Evolutionary conservation across 106 monocot species (phyloP), one percentile per base, ranked within the genome.

Genomic region (Gastrodia elata): DNA sequence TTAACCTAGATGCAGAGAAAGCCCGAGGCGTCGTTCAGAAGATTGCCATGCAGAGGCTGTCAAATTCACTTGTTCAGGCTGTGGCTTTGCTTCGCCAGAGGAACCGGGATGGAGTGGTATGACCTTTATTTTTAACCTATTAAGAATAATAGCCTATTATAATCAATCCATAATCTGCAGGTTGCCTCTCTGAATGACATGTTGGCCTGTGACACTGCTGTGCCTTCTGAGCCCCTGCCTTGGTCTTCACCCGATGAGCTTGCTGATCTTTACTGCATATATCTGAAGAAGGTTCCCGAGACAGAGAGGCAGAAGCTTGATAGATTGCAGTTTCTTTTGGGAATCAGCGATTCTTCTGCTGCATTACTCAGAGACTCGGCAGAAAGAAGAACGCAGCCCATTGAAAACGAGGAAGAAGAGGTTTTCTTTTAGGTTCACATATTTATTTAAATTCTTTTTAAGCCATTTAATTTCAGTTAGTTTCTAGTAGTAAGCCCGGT

Each of bases 51-150:
- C 78, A 49, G 68, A 91, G 98, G 74, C 46, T 98, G 32, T 86
- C 84, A 3, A 98, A 91, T 77, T 87, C 93, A 15, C 75, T 98
- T 38, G 81, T 98, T 77, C 98, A 98, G 75, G 93, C 98, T 70
- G 85, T 98, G 46, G 74, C 98, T 27, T 64, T 83, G 25, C 82
- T 93, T 14, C 84, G 93, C 38, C 98, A 98, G 55, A 87, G 83
- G 74, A 98, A 93, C 46, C 77, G 81, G 30, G 91, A 87, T 34
- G 98, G 88, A 85, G 86, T 84, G 91, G 98, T 98, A 88, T 35
- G 84, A 2, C 40, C 56, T 65, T 70, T 30, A 11, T 2, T 64
- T n/a, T n/a, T n/a, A n/a, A n/a, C n/a, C n/a, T n/a, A n/a, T n/a
- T n/a, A n/a, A n/a, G n/a, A n/a, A n/a, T n/a, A n/a, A n/a, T n/a